Percentiles rank a stretch among this genome's conserved stretches.
These are phyloP conservation scores for Cadophora malorum DNA, from an alignment of 2,329 filamentous ascomycete genomes.

Conservation along the genomic window DNA sequence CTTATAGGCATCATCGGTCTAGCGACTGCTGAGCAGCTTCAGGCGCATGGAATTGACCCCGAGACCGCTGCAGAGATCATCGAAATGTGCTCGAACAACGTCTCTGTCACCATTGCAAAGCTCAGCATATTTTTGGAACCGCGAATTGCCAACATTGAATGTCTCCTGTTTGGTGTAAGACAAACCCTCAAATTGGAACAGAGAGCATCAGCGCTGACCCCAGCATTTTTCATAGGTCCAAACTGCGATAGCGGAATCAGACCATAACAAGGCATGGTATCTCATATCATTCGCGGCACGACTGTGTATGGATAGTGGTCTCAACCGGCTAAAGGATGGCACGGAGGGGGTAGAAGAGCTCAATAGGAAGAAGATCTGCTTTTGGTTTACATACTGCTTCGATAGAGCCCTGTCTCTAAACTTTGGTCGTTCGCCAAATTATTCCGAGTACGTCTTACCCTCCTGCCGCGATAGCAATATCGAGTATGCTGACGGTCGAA, in stretches of 20 bases:
- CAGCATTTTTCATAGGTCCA: conserved; percentile 4
- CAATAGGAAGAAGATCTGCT: conserved; percentile 16
- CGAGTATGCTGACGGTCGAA: too few species aligned
- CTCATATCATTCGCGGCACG: conserved; percentile 27
- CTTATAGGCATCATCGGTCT: conserved; percentile 19
- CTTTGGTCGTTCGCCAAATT: conserved; percentile 27
- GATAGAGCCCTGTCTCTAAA: conserved; percentile 27
- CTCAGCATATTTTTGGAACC: conserved; percentile 23
- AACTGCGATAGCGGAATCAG: conserved; percentile 23
- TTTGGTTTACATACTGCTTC: conserved; percentile 26
- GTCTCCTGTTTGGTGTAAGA: conserved; percentile 22
- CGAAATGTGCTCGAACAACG: conserved; percentile 23
- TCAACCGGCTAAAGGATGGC: conserved; percentile 23
- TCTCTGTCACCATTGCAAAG: conserved; percentile 13
- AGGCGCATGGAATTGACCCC: conserved; percentile 11
- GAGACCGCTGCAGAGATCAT: conserved; percentile 8
- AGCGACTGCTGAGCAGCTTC: conserved; percentile 1
- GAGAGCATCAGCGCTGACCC: background rate
- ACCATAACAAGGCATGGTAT: conserved; percentile 26
- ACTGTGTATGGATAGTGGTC: conserved; percentile 26
- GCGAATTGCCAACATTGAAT: conserved; percentile 19
- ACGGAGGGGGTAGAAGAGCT: conserved; percentile 3
- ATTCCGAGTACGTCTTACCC: conserved; percentile 9
- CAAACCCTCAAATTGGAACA: background rate
- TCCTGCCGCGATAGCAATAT: too few species aligned